Evolutionary conservation across 225 moss, liverwort and hornwort species (phyloP), one percentile per base, ranked within the genome.

Genomic region (Marchantia polymorpha): DNA sequence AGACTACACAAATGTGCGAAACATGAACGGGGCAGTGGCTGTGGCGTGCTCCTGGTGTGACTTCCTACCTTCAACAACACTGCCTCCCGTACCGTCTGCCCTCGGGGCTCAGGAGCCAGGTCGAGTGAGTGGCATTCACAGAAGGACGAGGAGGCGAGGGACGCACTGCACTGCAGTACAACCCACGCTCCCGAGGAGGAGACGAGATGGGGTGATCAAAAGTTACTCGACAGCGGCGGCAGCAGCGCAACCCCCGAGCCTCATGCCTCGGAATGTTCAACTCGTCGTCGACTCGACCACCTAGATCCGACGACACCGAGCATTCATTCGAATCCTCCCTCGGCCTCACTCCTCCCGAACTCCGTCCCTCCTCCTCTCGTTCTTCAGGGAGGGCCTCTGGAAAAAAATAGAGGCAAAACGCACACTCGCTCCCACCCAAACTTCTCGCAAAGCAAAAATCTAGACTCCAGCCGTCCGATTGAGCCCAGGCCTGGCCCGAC

Each of bases 141-240:
- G 55, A 56, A 31, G 54, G 74, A 29, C 52, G 16, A 56, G n/a
- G n/a, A n/a, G 22, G n/a, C 55, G 15, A 30, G 30, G 72, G n/a
- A 72, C 0, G 74, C 74, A 74, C 27, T 55, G 55, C 55, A 52
- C 15, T 74, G 47, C 74, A 55, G 54, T 74, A 56, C 55, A 68
- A 30, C 31, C 15, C 55, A 29, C 51, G 13, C 10, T 6, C 7
- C 7, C 74, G 5, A n/a, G 52, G 52, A 16, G 30, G 52, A n/a
- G n/a, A n/a, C n/a, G n/a, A n/a, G n/a, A n/a, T n/a, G n/a, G n/a
- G n/a, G n/a, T n/a, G n/a, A n/a, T n/a, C 25, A 52, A 22, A 73
- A 52, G 52, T 49, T 25, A 13, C 19, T 17, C 47, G 46, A 68
- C 31, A 0, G 72, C 52, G 30, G 19, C 47, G 22, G 51, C 19